These are phyloP conservation scores for Populus ilicifolia DNA, from an alignment of 345 rosid genomes.

Conservation along the genomic window DNA sequence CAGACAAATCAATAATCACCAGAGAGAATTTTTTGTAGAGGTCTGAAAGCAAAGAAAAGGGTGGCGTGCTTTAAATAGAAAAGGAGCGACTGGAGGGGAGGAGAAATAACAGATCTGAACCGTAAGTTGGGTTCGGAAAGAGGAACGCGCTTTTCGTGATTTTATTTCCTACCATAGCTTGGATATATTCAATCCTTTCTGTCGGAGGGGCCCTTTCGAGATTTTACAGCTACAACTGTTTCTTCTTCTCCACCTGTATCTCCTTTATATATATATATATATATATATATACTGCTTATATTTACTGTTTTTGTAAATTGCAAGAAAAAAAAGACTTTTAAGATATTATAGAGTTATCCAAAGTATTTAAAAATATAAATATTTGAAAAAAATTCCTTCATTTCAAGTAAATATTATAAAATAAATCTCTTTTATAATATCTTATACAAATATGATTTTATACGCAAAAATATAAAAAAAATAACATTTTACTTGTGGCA, in stretches of 20 bases:
- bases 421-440: no score
- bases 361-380: no score
- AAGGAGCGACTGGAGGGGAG: slow-evolving; percentile 29
- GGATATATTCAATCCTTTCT: not conserved
- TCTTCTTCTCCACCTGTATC: not conserved
- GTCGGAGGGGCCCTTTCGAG: not conserved
- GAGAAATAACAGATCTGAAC: slow-evolving; percentile 58
- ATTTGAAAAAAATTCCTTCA: no score
- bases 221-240: not conserved
- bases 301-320: no score
- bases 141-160: slow-evolving; percentile 19
- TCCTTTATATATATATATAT: no score
- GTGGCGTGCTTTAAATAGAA: slow-evolving; percentile 1
- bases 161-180: not conserved
- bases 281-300: no score
- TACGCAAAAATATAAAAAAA: no score
- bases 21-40: not conserved
- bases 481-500: no score
- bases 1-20: not conserved
- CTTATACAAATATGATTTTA: no score
- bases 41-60: slow-evolving; percentile 3
- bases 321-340: no score
- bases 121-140: slow-evolving; percentile 27
- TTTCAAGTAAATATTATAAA: no score
- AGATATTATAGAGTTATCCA: no score